Percentiles rank a stretch among this genome's conserved stretches.
Evolutionary conservation across 768 basidiomycete genomes (phyloP).

Genomic region (Tricholoma furcatifolium): DNA sequence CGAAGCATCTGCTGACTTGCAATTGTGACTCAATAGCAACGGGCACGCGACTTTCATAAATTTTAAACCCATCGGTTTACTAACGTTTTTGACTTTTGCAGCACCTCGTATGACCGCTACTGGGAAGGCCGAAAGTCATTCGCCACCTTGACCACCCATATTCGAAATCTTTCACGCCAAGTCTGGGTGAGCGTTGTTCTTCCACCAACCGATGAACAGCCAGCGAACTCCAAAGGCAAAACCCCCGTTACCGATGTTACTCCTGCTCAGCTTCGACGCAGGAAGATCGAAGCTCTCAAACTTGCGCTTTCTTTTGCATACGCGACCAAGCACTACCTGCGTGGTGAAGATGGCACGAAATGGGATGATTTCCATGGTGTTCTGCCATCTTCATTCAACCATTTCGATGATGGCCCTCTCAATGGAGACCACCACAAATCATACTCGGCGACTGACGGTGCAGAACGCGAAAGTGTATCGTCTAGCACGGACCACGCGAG

Average conservation of each 20-base stretch:
- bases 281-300: constrained; percentile 70
- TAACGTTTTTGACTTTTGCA: constrained; percentile 22
- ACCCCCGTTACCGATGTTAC: constrained; percentile 45
- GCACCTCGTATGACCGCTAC: constrained; percentile 84
- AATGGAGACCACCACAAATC: constrained; percentile 32
- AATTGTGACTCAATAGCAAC: constrained; percentile 47
- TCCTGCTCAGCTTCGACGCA: constrained; percentile 50
- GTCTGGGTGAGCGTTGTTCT: constrained; percentile 80
- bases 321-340: constrained; percentile 80
- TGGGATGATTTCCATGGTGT: constrained; percentile 67
- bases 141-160: constrained; percentile 65
- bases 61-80: background rate
- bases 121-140: constrained; percentile 91
- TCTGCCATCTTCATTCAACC: constrained; percentile 59
- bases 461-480: constrained; percentile 32
- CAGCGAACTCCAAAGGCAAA: constrained; percentile 49
- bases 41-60: constrained; percentile 39
- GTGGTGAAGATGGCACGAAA: constrained; percentile 76
- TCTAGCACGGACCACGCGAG: constrained; percentile 32
- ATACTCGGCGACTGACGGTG: constrained; percentile 39
- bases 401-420: constrained; percentile 43
- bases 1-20: background rate
- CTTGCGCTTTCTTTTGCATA: constrained; percentile 71
- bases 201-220: constrained; percentile 51
- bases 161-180: constrained; percentile 74